Conservation (phyloP, 2,329 filamentous ascomycete species). For the Ophiobolus disseminans region DNA sequence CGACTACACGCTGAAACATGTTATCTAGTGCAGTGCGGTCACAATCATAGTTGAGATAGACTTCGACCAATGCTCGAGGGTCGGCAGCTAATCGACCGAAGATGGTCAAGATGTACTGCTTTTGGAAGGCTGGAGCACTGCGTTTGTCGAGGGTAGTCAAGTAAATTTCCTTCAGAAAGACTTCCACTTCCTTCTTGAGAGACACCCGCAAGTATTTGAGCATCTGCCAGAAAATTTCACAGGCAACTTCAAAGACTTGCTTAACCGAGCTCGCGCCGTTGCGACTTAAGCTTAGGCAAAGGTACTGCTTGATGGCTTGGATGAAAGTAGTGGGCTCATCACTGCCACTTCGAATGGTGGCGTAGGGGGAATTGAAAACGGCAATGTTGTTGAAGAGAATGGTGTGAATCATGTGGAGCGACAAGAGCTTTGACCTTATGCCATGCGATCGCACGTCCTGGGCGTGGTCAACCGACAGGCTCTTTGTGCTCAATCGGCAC, state of each 20-base stretch:
- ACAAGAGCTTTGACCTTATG: slow-evolving; percentile 96
- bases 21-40: slow-evolving; percentile 92
- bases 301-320: slow-evolving; percentile 94
- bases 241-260: slow-evolving; percentile 91
- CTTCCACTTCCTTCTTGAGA: slow-evolving; percentile 98
- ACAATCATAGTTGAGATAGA: slow-evolving; percentile 98
- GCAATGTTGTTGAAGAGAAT: slow-evolving; percentile 91
- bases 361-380: slow-evolving; percentile 89
- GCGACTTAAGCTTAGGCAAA: slow-evolving; percentile 91
- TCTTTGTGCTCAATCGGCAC: slow-evolving; percentile 95
- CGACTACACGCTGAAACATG: slow-evolving; percentile 92
- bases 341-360: slow-evolving; percentile 89
- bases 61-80: slow-evolving; percentile 87
- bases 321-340: slow-evolving; percentile 89
- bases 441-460: slow-evolving; percentile 92
- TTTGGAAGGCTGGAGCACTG: slow-evolving; percentile 86
- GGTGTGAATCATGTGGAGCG: slow-evolving; percentile 92
- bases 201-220: slow-evolving; percentile 90
- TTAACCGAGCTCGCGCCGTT: slow-evolving; percentile 95
- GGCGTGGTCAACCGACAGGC: slow-evolving; percentile 86
- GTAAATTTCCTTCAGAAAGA: slow-evolving; percentile 98
- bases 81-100: slow-evolving; percentile 85
- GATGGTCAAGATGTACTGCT: slow-evolving; percentile 87
- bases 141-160: slow-evolving; percentile 87
- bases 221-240: slow-evolving; percentile 98